phyloP scores from a whole-genome alignment of 257 asterid genomes.

The Ligustrum vulgare region DNA sequence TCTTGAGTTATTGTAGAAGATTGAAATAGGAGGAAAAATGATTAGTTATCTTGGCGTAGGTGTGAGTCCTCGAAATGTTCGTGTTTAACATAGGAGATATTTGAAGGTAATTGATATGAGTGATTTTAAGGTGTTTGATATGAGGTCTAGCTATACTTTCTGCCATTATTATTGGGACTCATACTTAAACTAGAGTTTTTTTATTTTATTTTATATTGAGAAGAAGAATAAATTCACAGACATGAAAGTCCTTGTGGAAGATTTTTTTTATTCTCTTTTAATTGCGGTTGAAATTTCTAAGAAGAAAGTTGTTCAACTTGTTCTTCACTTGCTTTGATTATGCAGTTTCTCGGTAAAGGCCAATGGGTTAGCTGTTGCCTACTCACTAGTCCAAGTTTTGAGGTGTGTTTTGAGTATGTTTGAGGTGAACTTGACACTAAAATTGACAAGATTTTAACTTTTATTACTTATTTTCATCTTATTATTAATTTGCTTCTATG shows the following conservation, averaged over 20 bases:
- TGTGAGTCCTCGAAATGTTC: conserved; percentile 90
- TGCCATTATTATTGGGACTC: conserved; percentile 72
- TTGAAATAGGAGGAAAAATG: conserved; percentile 34
- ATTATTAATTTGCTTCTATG: no score
- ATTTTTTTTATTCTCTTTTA: not conserved
- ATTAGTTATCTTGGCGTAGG: conserved; percentile 81
- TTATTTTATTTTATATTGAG: conserved; percentile 37
- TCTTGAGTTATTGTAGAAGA: not conserved
- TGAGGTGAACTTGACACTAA: no score
- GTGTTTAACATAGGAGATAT: conserved; percentile 72
- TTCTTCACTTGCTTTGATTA: not conserved
- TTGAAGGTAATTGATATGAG: conserved; percentile 66
- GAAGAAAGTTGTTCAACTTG: not conserved
- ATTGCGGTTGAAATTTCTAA: not conserved
- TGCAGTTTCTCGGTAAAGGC: conserved; percentile 77
- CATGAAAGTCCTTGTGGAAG: conserved; percentile 94
- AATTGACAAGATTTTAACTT: no score
- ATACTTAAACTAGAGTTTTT: conserved; percentile 80
- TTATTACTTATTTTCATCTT: no score
- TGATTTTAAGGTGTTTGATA: conserved; percentile 8
- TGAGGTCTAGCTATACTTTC: conserved; percentile 51
- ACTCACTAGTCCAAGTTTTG: conserved; percentile 69
- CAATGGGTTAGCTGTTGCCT: conserved; percentile 82
- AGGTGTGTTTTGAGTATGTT: conserved; percentile 81
- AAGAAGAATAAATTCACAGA: conserved; percentile 85